Base-by-base conservation (phyloP, 2,329 filamentous ascomycete species). In the Exserohilum rostratum region DNA sequence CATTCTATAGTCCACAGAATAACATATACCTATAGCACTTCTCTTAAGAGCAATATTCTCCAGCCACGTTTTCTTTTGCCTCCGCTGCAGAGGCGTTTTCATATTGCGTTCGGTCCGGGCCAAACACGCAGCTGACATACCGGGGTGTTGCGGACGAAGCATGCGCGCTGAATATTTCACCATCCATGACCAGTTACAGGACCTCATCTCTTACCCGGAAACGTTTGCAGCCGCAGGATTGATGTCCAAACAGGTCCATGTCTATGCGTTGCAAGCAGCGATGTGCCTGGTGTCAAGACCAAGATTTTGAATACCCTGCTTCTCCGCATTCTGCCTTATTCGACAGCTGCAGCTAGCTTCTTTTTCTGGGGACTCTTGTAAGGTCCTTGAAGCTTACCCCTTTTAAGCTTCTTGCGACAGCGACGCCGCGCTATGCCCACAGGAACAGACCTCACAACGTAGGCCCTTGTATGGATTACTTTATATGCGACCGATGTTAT, bases 211-310 rank as follows among this genome's bases (percentile, higher is more conserved):
- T 50, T 50, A 55, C 55, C 62, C 57, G 57, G 61, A 63, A 55
- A 58, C 50, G 49, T 48, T 39, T 44, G 40, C 50, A 58, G 60
- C 56, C 40, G 45, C 35, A 15, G 18, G 50, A 62, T 46, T 50
- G 52, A 58, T 60, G 52, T 51, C 58, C 40, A 40, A 43, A 57
- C 38, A 39, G 50, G 54, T 40, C 49, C 51, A 62, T 61, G 34
- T 58, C 44, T 61, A 65, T 69, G 66, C 62, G 58, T 61, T 67
- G 65, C 65, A 67, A 65, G 62, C 62, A 58, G 39, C 53, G 17
- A 22, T 53, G 35, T 48, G 30, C 42, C 31, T 44, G 6, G n/a
- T 53, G 49, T 46, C 55, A 57, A 53, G 51, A 42, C 37, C n/a
- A n/a, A 47, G 20, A 45, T 43, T 52, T 40, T 58, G 55, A 15